Percentiles rank a stretch among this genome's conserved stretches.
These are phyloP conservation scores for Pyrus bretschneideri DNA, from an alignment of 306 rosid genomes.

Conservation along the genomic window DNA sequence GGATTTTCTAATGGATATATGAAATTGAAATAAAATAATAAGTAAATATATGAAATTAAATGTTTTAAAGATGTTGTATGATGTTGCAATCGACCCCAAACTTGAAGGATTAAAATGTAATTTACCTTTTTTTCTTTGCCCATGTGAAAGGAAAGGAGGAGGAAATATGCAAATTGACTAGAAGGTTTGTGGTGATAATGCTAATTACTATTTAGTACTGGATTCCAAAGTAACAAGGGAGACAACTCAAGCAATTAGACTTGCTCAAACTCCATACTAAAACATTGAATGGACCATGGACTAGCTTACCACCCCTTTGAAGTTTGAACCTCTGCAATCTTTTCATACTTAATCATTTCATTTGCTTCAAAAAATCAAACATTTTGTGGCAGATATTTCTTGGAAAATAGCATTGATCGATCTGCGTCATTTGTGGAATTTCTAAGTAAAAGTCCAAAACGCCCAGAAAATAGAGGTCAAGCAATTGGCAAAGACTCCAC, in stretches of 20 bases:
- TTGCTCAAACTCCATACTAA: slow-evolving; percentile 14
- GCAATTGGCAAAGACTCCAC: not conserved
- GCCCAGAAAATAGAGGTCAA: slow-evolving; percentile 9
- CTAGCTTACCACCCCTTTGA: slow-evolving; percentile 5
- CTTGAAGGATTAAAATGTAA: not conserved
- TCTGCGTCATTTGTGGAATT: slow-evolving; percentile 1
- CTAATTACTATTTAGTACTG: not conserved
- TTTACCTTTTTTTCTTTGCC: too few species aligned
- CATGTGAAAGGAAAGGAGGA: not conserved
- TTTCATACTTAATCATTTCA: not conserved
- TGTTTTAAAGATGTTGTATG: too few species aligned
- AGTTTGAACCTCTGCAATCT: not conserved
- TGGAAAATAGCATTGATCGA: not conserved
- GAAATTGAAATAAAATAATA: too few species aligned
- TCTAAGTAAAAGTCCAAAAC: slow-evolving; percentile 42
- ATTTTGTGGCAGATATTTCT: not conserved
- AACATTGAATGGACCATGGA: slow-evolving; percentile 12
- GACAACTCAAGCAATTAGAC: slow-evolving; percentile 7
- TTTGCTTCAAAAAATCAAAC: not conserved
- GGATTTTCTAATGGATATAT: too few species aligned
- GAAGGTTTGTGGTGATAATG: not conserved
- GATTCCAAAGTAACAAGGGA: not conserved
- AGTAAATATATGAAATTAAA: too few species aligned
- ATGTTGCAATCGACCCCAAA: too few species aligned
- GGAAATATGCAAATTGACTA: not conserved